phyloP scores from a whole-genome alignment of 768 basidiomycete genomes.

The Lactarius trivialis region DNA sequence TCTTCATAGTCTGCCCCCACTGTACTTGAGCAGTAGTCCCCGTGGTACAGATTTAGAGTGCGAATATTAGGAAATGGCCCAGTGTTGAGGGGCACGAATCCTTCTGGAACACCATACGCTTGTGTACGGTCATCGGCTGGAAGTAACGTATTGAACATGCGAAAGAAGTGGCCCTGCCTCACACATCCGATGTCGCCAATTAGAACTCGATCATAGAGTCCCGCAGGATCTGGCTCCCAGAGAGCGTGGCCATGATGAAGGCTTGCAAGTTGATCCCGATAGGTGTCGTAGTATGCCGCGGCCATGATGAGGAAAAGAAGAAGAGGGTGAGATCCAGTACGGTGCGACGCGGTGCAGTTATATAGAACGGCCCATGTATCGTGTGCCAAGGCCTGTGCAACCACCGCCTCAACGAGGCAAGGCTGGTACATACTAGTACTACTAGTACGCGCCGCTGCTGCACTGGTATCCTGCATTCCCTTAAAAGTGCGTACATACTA shows the following conservation, averaged over 20 bases:
- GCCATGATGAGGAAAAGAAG: neutral
- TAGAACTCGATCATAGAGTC: conserved; percentile 21
- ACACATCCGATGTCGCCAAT: conserved; percentile 24
- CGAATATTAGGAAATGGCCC: conserved; percentile 12
- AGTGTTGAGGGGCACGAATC: conserved; percentile 9
- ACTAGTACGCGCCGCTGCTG: too few relatives aligned
- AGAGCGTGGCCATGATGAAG: conserved; percentile 5
- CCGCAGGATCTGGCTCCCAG: conserved; percentile 21
- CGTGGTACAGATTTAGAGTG: neutral
- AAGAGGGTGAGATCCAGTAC: too few relatives aligned
- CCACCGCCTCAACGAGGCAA: too few relatives aligned
- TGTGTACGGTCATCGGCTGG: conserved; percentile 4
- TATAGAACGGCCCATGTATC: too few relatives aligned
- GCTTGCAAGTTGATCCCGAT: neutral
- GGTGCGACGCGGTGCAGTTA: too few relatives aligned
- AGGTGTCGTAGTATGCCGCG: neutral
- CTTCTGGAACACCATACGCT: neutral
- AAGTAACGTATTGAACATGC: conserved; percentile 23
- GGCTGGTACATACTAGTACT: too few relatives aligned
- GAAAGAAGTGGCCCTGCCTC: conserved; percentile 19
- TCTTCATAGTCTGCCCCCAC: neutral
- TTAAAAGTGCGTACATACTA: too few relatives aligned
- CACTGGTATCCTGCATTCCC: too few relatives aligned
- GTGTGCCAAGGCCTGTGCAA: too few relatives aligned
- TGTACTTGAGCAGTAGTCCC: conserved; percentile 9